Base-by-base conservation (phyloP, 108 stramenopile species). In the Pseudonitzschia multiseries region DNA sequence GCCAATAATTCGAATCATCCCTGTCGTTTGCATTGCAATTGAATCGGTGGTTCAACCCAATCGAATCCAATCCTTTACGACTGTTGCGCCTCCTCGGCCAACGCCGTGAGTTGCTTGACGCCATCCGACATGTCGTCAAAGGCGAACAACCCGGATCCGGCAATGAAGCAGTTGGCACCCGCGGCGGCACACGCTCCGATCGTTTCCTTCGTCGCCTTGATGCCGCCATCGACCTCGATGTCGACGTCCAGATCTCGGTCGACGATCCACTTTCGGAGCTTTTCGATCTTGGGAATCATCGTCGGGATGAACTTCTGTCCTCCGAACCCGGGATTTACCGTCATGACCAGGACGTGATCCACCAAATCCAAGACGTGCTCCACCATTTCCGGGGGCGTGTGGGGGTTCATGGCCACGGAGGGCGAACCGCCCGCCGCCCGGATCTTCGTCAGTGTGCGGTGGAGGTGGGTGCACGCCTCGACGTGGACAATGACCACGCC, bases 291-390 rank as follows among this genome's bases (percentile, higher is more conserved):
- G 6, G 46, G 51, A 40, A 66, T 60, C 87, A 86, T 86, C 59
- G 82, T 70, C 22, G 72, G 59, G 65, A 86, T 86, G 66, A 80
- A 88, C 10, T 57, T 51, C 57, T 88, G 87, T 28, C 87, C 87
- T 10, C 87, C 87, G 61, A 88, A 88, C 27, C 87, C 87, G 20
- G 87, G 86, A 50, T 89, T 84, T 8, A 89, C 87, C 20, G 87
- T 89, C 87, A 89, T 89, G 0, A 89, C 82, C 48, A 89, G 69
- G 27, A 86, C 79, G 48, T 75, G 79, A 44, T 79, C 79, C 50
- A 79, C 86, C 40, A 85, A 50, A 52, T 89, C 86, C 15, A 70
- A 31, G 14, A 70, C 69, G 28, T 70, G 57, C 31, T 70, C 69
- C 14, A 70, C 54, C 69, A 70, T 70, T 57, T 70, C 69, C 5